Evolutionary conservation across 2,329 filamentous ascomycete genomes (phyloP).

Genomic region (Scedosporium apiospermum): DNA sequence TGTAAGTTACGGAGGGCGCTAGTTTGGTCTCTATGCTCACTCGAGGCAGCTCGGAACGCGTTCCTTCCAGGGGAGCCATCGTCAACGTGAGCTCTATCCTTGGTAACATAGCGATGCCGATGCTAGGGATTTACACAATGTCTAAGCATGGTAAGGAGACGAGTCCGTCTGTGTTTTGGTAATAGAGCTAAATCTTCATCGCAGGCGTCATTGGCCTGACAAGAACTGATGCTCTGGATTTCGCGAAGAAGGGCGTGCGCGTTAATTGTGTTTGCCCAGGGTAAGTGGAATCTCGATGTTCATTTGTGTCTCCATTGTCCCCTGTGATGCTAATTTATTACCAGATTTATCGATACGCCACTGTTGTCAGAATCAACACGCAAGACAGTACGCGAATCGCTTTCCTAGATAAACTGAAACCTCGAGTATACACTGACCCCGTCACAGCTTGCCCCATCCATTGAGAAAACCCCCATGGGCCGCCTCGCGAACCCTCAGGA

Average conservation of each 20-base stretch:
- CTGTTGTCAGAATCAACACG: neutral
- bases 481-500: constrained; percentile 1
- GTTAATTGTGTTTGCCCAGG: neutral
- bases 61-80: neutral
- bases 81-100: neutral
- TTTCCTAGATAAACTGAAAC: neutral
- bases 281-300: neutral
- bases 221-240: neutral
- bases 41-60: neutral
- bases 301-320: neutral
- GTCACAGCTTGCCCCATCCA: neutral
- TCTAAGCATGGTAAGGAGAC: neutral
- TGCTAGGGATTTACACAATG: neutral
- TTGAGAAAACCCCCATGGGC: neutral
- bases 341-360: constrained; percentile 3
- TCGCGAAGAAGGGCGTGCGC: neutral
- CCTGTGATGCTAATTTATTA: neutral
- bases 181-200: neutral
- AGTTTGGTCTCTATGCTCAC: neutral
- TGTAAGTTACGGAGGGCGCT: neutral
- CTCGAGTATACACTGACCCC: too few relatives aligned
- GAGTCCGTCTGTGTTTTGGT: neutral
- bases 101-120: neutral
- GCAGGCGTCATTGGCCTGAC: neutral
- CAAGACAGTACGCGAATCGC: neutral